A percentile compares a stretch with the other conserved stretches of the same genome.
phyloP scores from a whole-genome alignment of 2,329 filamentous ascomycete species.

The Spiromastix sp. region DNA sequence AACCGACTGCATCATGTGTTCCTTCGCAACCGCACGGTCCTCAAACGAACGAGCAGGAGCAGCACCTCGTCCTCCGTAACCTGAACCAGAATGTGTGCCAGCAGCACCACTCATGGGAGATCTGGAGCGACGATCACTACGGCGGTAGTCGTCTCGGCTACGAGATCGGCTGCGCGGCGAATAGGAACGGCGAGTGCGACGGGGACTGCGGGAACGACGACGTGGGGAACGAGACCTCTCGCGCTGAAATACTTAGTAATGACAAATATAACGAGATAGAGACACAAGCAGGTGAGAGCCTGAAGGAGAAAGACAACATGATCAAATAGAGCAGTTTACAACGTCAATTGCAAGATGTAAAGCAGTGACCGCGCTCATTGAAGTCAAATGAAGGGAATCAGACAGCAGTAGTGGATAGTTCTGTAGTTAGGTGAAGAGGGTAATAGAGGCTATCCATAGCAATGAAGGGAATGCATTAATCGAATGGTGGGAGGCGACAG shows the following conservation, averaged over 20 bases:
- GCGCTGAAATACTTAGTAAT: conserved; percentile 48
- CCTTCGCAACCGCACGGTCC: conserved; percentile 71
- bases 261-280: conserved; percentile 22
- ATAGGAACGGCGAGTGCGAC: conserved; percentile 65
- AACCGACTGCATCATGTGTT: conserved; percentile 92
- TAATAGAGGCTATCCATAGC: background rate
- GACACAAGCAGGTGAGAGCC: conserved; percentile 2
- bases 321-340: background rate
- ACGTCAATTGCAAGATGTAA: conserved; percentile 1
- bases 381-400: background rate
- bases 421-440: background rate
- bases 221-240: conserved; percentile 61
- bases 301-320: background rate
- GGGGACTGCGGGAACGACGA: conserved; percentile 71
- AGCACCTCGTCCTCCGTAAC: conserved; percentile 50
- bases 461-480: too few relatives aligned
- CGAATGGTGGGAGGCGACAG: too few relatives aligned
- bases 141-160: conserved; percentile 68
- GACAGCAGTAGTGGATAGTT: background rate
- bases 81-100: conserved; percentile 62
- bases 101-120: conserved; percentile 72
- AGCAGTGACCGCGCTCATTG: background rate
- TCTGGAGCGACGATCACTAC: conserved; percentile 64
- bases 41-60: conserved; percentile 65
- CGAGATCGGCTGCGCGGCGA: conserved; percentile 69